Evolutionary conservation across 2,329 filamentous ascomycete genomes (phyloP), one percentile per base, ranked within the genome.

Genomic region (Ophiocordyceps polyrhachis-furcata): DNA sequence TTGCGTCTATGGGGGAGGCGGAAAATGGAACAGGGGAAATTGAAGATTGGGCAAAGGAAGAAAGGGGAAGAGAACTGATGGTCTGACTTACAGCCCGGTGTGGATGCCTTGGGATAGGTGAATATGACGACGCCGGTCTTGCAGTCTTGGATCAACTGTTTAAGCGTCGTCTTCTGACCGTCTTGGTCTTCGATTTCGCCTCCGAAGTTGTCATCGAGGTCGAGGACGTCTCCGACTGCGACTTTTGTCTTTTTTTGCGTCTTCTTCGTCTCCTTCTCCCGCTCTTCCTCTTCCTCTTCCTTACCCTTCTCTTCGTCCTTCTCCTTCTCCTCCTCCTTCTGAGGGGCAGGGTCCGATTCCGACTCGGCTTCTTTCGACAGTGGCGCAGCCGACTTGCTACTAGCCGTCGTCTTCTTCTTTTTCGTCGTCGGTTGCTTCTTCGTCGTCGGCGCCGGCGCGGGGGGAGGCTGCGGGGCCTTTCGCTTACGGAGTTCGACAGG

Each of bases 91-190:
- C 89, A 96, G 50, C 89, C 89, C 35, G 86, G 85, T 20, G 91
- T 98, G 25, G 83, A 91, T 13, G 91, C 91, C 66, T 83, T 93
- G 47, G 91, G 91, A 59, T 96, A 96, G 29, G 88, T 95, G 62
- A 98, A 95, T 28, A 96, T 67, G 31, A 94, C 85, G 40, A 96
- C 82, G 23, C 89, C 91, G 32, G 74, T 71, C 65, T 84, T 79
- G 72, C 87, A 93, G 57, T 82, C 74, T 44, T 86, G 81, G 43
- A 95, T 73, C 21, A 98, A 76, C 53, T 78, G 70, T 65, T 85
- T 81, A 47, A 98, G 68, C 1, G 78, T 86, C 6, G 82, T 87
- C 65, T 81, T 83, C 45, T 71, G 67, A 55, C 87, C 87, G 50
- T 93, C 85, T 52, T 96, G 79, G 49, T 81, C 91, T 68, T 91